Percentiles rank a stretch among this genome's conserved stretches.
These are phyloP conservation scores for Rhynchosporium secalis DNA, from an alignment of 2,329 filamentous ascomycete species.

Conservation along the genomic window DNA sequence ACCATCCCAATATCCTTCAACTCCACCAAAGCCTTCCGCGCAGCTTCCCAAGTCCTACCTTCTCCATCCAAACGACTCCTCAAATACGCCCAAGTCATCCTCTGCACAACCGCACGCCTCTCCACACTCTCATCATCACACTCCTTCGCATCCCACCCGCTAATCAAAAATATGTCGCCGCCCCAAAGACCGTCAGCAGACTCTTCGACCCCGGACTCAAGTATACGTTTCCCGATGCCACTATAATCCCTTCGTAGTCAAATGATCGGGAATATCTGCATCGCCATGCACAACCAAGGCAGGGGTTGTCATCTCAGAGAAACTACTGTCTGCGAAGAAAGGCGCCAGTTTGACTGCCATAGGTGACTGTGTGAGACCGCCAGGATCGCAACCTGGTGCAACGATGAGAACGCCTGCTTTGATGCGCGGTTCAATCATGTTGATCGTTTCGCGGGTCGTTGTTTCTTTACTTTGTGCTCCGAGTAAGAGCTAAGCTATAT, in stretches of 20 bases:
- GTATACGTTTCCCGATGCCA: constrained; percentile 45
- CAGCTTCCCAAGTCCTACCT: background rate
- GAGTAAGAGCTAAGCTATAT: constrained; percentile 41
- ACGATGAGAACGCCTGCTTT: constrained; percentile 43
- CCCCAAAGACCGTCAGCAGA: constrained; percentile 41
- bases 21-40: background rate
- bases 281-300: constrained; percentile 45
- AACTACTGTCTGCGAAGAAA: constrained; percentile 40
- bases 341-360: constrained; percentile 34
- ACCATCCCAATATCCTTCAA: background rate
- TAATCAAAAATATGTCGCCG: constrained; percentile 43
- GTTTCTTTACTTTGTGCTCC: constrained; percentile 35
- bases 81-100: constrained; percentile 9
- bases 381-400: constrained; percentile 37
- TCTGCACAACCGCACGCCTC: constrained; percentile 33
- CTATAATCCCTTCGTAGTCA: constrained; percentile 42
- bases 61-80: background rate
- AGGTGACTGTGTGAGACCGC: constrained; percentile 38
- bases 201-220: constrained; percentile 41
- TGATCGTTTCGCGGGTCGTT: constrained; percentile 26
- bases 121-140: constrained; percentile 43
- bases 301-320: constrained; percentile 41
- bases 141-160: constrained; percentile 42
- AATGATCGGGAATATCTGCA: constrained; percentile 38
- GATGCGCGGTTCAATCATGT: constrained; percentile 40